A percentile compares a stretch with the other conserved stretches of the same genome.
These are phyloP conservation scores for Hypericum androsaemum DNA, from an alignment of 345 rosid species.

Conservation along the genomic window DNA sequence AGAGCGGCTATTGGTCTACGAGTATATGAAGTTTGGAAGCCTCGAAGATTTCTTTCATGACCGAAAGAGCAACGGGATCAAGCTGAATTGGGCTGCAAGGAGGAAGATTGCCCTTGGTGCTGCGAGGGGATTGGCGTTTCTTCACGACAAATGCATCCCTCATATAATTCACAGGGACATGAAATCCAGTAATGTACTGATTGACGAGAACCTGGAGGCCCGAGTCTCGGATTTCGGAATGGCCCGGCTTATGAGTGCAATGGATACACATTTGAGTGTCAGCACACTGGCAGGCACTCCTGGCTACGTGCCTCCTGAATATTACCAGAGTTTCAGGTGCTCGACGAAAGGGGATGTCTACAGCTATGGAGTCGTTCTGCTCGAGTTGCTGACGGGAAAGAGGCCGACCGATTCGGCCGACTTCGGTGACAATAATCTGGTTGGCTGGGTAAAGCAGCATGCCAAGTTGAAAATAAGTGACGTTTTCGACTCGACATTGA, in stretches of 20 bases:
- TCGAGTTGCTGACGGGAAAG: slow-evolving; percentile 81
- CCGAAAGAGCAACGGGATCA: slow-evolving; percentile 56
- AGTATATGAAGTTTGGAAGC: slow-evolving; percentile 91
- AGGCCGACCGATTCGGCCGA: slow-evolving; percentile 81
- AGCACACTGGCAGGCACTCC: slow-evolving; percentile 97
- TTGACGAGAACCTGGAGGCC: slow-evolving; percentile 82
- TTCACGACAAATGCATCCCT: slow-evolving; percentile 81
- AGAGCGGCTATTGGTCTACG: slow-evolving; percentile 86
- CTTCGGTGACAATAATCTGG: slow-evolving; percentile 18
- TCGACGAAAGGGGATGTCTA: slow-evolving; percentile 87
- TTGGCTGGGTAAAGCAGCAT: slow-evolving; percentile 9
- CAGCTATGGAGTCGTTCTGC: slow-evolving; percentile 91
- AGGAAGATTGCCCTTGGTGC: slow-evolving; percentile 84
- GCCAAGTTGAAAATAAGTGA: slow-evolving; percentile 5
- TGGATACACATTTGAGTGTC: slow-evolving; percentile 94
- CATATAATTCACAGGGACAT: slow-evolving; percentile 93
- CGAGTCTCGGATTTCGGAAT: slow-evolving; percentile 98
- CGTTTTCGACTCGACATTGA: not conserved
- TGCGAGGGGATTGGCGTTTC: slow-evolving; percentile 81
- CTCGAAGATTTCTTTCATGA: slow-evolving; percentile 80
- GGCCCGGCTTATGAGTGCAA: slow-evolving; percentile 82
- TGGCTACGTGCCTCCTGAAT: slow-evolving; percentile 94
- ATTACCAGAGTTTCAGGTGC: slow-evolving; percentile 86
- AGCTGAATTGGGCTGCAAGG: slow-evolving; percentile 70
- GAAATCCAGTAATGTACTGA: slow-evolving; percentile 92